Evolutionary conservation across 208 protist species (phyloP).

Genomic region (Lotmaria passim): DNA sequence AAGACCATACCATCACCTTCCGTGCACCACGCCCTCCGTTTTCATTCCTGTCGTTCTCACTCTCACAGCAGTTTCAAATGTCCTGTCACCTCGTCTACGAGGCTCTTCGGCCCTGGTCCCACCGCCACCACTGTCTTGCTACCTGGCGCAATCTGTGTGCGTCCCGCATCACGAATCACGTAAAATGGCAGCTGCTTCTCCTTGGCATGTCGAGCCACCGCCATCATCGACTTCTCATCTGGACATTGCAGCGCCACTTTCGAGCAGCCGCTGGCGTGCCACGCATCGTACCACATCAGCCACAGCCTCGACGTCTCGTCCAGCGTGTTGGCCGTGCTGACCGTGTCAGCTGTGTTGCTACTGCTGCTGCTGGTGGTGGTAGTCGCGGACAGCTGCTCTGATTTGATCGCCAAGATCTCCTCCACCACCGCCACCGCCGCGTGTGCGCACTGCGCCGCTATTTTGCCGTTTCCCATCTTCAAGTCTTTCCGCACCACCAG

Average conservation of each 20-base stretch:
- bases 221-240: conserved; percentile 74
- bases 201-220: conserved; percentile 47
- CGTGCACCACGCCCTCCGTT: neutral
- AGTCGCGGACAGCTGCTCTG: neutral
- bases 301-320: conserved; percentile 27
- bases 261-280: conserved; percentile 59
- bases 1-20: neutral
- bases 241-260: conserved; percentile 88
- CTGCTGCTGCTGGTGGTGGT: too few species aligned
- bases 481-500: conserved; percentile 94
- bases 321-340: too few species aligned
- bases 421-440: conserved; percentile 91
- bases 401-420: conserved; percentile 36
- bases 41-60: neutral
- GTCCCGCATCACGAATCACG: conserved; percentile 90
- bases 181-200: conserved; percentile 62
- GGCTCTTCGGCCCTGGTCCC: conserved; percentile 74
- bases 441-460: conserved; percentile 96
- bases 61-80: conserved; percentile 91
- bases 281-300: conserved; percentile 79
- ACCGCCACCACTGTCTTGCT: conserved; percentile 93
- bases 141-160: conserved; percentile 92
- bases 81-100: conserved; percentile 88
- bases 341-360: too few species aligned
- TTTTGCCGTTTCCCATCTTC: conserved; percentile 96